Conservation (phyloP, 805 yeast genomes). For the Candida takata region DNA sequence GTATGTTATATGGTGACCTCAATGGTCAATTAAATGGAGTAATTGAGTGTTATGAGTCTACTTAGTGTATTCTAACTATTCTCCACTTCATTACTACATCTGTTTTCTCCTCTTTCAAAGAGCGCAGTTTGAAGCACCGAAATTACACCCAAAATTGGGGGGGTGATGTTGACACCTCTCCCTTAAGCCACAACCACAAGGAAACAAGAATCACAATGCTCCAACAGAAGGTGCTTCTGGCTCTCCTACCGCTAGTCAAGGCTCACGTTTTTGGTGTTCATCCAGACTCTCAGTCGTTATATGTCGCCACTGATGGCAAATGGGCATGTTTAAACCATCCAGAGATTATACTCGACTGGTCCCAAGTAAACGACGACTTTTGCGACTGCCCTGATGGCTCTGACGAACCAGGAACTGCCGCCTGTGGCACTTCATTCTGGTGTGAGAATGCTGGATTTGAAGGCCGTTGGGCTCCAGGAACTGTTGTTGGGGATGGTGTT, state of each 20-base stretch:
- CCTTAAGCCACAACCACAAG: no score
- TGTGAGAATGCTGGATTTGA: slow-evolving; percentile 72
- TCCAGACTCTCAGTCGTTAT: slow-evolving; percentile 31
- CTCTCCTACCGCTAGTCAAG: not conserved
- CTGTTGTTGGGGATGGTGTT: slow-evolving; percentile 77
- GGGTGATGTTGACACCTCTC: no score
- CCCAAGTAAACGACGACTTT: slow-evolving; percentile 75
- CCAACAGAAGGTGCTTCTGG: no score
- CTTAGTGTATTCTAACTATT: no score
- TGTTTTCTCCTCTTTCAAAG: no score
- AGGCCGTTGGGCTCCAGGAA: slow-evolving; percentile 55
- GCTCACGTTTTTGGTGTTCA: slow-evolving; percentile 14
- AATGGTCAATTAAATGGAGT: no score
- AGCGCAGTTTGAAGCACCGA: no score
- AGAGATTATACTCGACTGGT: slow-evolving; percentile 48
- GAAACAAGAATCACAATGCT: no score
- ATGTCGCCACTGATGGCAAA: slow-evolving; percentile 38
- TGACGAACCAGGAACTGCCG: slow-evolving; percentile 94
- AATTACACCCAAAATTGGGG: no score
- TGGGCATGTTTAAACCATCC: slow-evolving; percentile 73
- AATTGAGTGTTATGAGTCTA: no score
- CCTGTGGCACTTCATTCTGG: slow-evolving; percentile 60
- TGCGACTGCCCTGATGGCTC: slow-evolving; percentile 98
- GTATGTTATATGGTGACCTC: no score
- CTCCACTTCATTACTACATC: no score